phyloP scores from a whole-genome alignment of 208 protist species.

The Herpetomonas samuelpessoai region DNA sequence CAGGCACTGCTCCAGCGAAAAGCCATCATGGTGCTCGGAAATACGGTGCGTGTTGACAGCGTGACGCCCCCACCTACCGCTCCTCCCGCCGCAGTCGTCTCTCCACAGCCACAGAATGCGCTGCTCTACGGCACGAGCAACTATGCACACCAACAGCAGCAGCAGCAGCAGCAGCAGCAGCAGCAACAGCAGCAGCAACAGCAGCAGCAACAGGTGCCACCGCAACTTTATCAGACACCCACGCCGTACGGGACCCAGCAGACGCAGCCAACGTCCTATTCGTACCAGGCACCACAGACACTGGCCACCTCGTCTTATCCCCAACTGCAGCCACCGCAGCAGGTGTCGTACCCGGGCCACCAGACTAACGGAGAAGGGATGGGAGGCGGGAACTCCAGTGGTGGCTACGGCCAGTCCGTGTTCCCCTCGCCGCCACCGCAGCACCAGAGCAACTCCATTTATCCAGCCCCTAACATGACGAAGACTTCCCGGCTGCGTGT shows the following conservation, averaged over 20 bases:
- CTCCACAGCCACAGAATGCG: background rate
- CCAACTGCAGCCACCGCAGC: slow-evolving; percentile 4
- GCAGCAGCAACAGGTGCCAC: slow-evolving; percentile 5
- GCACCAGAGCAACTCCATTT: slow-evolving; percentile 11
- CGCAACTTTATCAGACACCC: background rate
- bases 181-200: slow-evolving; percentile 7
- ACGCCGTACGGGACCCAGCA: background rate
- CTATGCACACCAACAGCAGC: background rate
- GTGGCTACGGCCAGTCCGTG: slow-evolving; percentile 10
- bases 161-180: slow-evolving; percentile 13
- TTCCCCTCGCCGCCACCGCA: slow-evolving; percentile 5
- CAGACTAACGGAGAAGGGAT: slow-evolving; percentile 2
- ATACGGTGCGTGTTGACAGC: slow-evolving; percentile 55
- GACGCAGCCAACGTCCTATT: background rate
- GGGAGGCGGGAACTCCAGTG: slow-evolving; percentile 1
- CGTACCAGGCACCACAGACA: background rate
- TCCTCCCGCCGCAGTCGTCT: background rate
- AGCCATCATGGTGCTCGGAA: slow-evolving; percentile 69
- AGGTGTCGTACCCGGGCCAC: background rate
- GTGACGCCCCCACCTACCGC: background rate
- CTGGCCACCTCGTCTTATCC: background rate
- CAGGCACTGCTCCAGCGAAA: slow-evolving; percentile 58
- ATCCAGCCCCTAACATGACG: slow-evolving; percentile 18
- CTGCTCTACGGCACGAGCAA: background rate
- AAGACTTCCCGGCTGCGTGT: slow-evolving; percentile 44